Percentiles rank a stretch among this genome's conserved stretches.
Conservation (phyloP, 2,329 filamentous ascomycete genomes). For the Alternaria ventricosa region DNA sequence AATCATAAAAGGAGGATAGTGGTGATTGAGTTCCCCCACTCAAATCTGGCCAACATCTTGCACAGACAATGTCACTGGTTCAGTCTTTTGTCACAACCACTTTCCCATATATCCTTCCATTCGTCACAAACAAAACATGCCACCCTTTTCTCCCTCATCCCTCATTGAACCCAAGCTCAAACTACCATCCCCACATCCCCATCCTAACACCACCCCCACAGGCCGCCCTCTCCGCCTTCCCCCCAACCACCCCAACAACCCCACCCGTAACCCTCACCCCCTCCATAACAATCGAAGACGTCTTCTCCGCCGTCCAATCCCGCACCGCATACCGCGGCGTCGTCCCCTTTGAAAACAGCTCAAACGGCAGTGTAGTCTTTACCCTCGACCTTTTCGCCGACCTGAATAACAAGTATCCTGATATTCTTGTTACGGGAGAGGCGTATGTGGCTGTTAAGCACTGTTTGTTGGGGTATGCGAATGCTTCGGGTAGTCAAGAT, state of each 20-base stretch:
- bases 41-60: not conserved
- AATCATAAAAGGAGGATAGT: not conserved
- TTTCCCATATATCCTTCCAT: not conserved
- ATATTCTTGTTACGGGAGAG: conserved; percentile 81
- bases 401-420: conserved; percentile 66
- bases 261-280: conserved; percentile 45
- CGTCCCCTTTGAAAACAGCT: conserved; percentile 94
- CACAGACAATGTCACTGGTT: not conserved
- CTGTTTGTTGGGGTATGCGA: conserved; percentile 72
- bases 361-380: conserved; percentile 89
- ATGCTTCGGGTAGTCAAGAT: not conserved
- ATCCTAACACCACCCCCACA: conserved; percentile 34
- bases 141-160: not conserved
- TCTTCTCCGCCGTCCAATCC: conserved; percentile 79
- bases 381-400: conserved; percentile 90
- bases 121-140: not conserved
- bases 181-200: not conserved
- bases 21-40: not conserved
- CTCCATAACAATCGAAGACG: conserved; percentile 63
- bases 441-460: conserved; percentile 88
- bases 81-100: not conserved
- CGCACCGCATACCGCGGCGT: conserved; percentile 73
- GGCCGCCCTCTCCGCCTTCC: conserved; percentile 62
- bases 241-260: conserved; percentile 34
- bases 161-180: too few relatives aligned